Base-by-base conservation (phyloP, 345 rosid species). In the Pelargonium nanum region DNA sequence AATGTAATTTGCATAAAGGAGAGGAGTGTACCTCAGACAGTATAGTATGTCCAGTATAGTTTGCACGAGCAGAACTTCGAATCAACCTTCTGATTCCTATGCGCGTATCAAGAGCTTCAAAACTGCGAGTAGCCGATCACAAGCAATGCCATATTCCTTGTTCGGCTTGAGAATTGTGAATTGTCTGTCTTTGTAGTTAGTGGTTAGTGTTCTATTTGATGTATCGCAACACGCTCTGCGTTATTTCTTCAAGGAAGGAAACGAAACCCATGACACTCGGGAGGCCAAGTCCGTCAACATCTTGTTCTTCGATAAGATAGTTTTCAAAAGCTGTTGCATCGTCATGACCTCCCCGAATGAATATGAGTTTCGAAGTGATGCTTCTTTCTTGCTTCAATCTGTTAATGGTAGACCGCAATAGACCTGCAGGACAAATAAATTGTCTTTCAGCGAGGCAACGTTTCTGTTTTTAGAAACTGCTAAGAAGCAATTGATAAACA, bases 251-350 rank as follows among this genome's bases (percentile, higher is more conserved):
- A 1, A 93, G 96, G 87, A 93, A 89, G 40, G 99, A 83, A 50
- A 87, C 99, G 52, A 87, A 93, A 21, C 97, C 96, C 92, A 77
- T 83, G 72, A 83, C 88, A 61, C 88, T 87, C 53, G 95, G 75
- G 64, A 83, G 82, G 76, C 96, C 90, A 45, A 68, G 86, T 22
- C 97, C 97, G 4, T 89, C 94, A 0, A 89, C 97, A n/a, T 84
- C 96, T 65, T 89, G 99, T 66, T 93, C 99, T 80, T 93, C 99
- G 0, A 93, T 89, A 21, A 93, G 95, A 69, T 84, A 87, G 79
- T 77, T 85, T 80, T 93, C 97, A 26, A 89, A 89, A 2, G 68
- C 78, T 0, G 97, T 77, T 51, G 97, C 97, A 67, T 89, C 94
- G 0, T 85, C 91, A 59, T 80, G 85, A 67, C 89, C 97, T 71